phyloP scores from a whole-genome alignment of 1,284 basidiomycete species.

The Cryptococcus jaspeensis region DNA sequence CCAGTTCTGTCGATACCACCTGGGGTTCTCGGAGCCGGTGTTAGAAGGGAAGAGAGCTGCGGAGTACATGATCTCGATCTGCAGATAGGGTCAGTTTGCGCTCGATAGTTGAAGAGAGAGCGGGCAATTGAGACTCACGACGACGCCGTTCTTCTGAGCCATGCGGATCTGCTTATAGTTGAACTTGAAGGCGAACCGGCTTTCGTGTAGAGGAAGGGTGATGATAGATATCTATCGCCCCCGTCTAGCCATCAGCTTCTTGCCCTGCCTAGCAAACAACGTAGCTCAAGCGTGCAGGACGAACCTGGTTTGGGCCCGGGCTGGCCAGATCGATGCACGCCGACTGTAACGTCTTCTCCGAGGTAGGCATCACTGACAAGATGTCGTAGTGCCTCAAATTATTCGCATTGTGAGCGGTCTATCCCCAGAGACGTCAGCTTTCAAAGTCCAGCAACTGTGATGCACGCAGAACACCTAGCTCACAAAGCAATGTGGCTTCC shows the following conservation, averaged over 20 bases:
- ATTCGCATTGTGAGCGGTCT: slow-evolving; percentile 42
- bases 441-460: background rate
- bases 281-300: background rate
- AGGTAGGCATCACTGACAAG: slow-evolving; percentile 42
- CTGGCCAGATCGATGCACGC: slow-evolving; percentile 47
- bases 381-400: slow-evolving; percentile 44
- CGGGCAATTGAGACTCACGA: slow-evolving; percentile 31
- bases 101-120: background rate
- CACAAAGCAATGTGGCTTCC: slow-evolving; percentile 45
- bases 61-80: slow-evolving; percentile 51
- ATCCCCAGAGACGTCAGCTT: background rate
- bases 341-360: slow-evolving; percentile 47
- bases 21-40: slow-evolving; percentile 26
- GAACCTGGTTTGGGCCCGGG: slow-evolving; percentile 50
- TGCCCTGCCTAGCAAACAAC: background rate
- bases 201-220: slow-evolving; percentile 48
- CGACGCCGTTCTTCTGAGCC: slow-evolving; percentile 49
- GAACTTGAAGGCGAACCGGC: slow-evolving; percentile 43
- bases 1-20: slow-evolving; percentile 47
- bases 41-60: slow-evolving; percentile 42
- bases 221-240: slow-evolving; percentile 47
- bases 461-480: slow-evolving; percentile 5
- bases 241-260: background rate
- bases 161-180: slow-evolving; percentile 47
- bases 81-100: slow-evolving; percentile 2